Conservation (phyloP, 1,284 basidiomycete species). For the Moniliophthora roreri region DNA sequence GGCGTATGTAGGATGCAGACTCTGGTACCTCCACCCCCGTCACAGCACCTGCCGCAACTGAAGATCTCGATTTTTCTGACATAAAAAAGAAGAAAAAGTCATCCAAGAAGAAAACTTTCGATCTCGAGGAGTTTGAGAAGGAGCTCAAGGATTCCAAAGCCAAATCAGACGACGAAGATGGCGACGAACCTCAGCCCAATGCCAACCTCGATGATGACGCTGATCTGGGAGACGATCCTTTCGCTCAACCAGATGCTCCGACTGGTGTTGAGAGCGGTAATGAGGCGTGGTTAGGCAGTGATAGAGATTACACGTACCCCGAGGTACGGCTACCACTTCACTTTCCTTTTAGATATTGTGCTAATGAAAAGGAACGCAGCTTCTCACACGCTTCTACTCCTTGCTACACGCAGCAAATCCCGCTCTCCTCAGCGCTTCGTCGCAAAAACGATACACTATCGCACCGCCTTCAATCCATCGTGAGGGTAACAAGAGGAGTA, state of each 20-base stretch:
- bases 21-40: slow-evolving; percentile 65
- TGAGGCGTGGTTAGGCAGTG: slow-evolving; percentile 88
- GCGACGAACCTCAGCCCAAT: slow-evolving; percentile 57
- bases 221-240: slow-evolving; percentile 85
- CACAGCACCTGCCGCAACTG: slow-evolving; percentile 38
- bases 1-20: slow-evolving; percentile 48
- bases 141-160: slow-evolving; percentile 40
- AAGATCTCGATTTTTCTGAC: slow-evolving; percentile 18
- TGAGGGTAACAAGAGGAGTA: slow-evolving; percentile 96
- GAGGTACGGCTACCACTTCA: slow-evolving; percentile 56
- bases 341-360: not conserved
- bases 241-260: slow-evolving; percentile 61
- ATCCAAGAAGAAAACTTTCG: slow-evolving; percentile 71
- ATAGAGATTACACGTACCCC: slow-evolving; percentile 93
- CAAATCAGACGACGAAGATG: slow-evolving; percentile 64
- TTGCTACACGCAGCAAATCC: slow-evolving; percentile 95
- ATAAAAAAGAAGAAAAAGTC: slow-evolving; percentile 79
- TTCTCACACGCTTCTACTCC: slow-evolving; percentile 90
- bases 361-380: slow-evolving; percentile 42
- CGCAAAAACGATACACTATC: slow-evolving; percentile 95
- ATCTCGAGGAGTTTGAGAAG: slow-evolving; percentile 66
- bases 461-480: slow-evolving; percentile 94
- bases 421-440: slow-evolving; percentile 76
- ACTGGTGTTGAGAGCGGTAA: slow-evolving; percentile 65
- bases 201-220: slow-evolving; percentile 74